Percentiles rank a stretch among this genome's conserved stretches.
These are phyloP conservation scores for Acacia confusa DNA, from an alignment of 306 rosid species.

Conservation along the genomic window DNA sequence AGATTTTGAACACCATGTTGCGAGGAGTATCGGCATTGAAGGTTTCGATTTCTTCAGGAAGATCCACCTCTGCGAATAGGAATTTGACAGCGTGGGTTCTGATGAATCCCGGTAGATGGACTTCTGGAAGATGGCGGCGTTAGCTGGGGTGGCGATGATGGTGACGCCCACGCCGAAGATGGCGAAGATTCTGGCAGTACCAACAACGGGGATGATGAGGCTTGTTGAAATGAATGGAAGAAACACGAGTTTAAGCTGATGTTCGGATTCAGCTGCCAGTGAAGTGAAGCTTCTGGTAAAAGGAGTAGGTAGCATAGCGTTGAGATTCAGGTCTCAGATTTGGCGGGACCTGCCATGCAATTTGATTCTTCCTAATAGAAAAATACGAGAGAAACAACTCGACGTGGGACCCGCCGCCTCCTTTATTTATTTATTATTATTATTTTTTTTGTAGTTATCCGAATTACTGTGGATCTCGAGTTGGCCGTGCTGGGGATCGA, in stretches of 20 bases:
- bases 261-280: conserved; percentile 14
- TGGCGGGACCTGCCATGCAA: no score
- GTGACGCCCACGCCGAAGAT: conserved; percentile 30
- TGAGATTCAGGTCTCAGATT: no score
- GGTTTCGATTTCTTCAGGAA: conserved; percentile 33
- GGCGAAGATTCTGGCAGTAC: conserved; percentile 45
- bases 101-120: conserved; percentile 40
- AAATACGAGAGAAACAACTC: not conserved
- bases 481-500: no score
- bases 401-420: not conserved
- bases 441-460: no score
- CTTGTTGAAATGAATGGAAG: conserved; percentile 43
- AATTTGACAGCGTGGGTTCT: conserved; percentile 30
- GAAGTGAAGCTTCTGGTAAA: not conserved
- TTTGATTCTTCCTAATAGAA: no score
- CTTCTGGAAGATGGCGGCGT: conserved; percentile 38
- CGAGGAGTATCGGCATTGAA: conserved; percentile 26
- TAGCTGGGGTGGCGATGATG: conserved; percentile 40
- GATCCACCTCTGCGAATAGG: conserved; percentile 36
- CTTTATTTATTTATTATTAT: no score
- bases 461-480: no score
- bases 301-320: no score
- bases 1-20: conserved; percentile 15
- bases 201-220: conserved; percentile 47
- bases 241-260: conserved; percentile 30